Percentiles rank a stretch among this genome's conserved stretches.
These are phyloP conservation scores for Cavenderia fasciculata DNA, from an alignment of 78 protist species.

Conservation along the genomic window DNA sequence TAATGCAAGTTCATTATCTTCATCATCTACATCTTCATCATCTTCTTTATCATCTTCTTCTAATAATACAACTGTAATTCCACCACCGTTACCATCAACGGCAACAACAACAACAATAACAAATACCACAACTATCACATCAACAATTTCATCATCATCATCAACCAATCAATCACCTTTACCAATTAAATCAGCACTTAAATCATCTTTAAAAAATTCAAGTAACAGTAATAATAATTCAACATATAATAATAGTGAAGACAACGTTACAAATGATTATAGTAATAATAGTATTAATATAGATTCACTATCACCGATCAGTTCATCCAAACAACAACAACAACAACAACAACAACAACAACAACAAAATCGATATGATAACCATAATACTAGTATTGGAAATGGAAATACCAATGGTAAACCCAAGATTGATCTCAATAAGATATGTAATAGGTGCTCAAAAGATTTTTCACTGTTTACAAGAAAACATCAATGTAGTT, in stretches of 20 bases:
- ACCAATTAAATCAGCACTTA: background rate
- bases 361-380: background rate
- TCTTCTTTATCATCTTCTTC: background rate
- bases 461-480: slow-evolving; percentile 37
- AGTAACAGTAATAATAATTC: slow-evolving; percentile 8
- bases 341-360: background rate
- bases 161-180: no score
- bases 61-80: background rate
- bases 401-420: background rate
- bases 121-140: background rate
- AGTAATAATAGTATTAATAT: background rate
- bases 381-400: background rate
- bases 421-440: slow-evolving; percentile 4
- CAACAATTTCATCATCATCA: no score
- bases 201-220: background rate
- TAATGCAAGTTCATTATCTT: background rate
- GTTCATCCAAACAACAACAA: background rate
- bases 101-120: background rate
- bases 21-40: background rate
- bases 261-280: background rate
- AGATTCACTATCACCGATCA: no score
- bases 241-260: no score
- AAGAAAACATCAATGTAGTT: slow-evolving; percentile 23
- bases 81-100: background rate
- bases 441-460: slow-evolving; percentile 23